These are phyloP conservation scores for Termitomyces sp. DNA, from an alignment of 768 basidiomycete species.

Conservation along the genomic window DNA sequence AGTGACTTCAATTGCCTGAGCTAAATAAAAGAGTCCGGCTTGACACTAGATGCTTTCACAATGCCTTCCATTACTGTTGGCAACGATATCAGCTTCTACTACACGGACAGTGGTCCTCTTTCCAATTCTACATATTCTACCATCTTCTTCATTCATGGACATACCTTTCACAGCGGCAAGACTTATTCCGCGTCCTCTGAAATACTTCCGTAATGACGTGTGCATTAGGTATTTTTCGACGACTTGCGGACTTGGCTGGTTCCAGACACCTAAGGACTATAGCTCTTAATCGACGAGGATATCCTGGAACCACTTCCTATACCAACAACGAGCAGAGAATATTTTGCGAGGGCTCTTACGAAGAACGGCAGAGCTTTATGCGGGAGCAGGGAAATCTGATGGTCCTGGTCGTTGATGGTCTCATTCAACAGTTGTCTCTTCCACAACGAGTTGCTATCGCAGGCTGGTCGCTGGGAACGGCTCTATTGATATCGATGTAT, in stretches of 20 bases:
- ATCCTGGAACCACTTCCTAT: no score
- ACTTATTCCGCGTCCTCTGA: neutral
- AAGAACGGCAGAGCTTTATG: no score
- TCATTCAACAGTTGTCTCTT: slow-evolving; percentile 36
- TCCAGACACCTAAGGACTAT: slow-evolving; percentile 19
- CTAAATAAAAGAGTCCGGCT: no score
- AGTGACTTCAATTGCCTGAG: no score
- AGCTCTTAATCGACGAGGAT: slow-evolving; percentile 16
- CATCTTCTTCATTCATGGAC: slow-evolving; percentile 20
- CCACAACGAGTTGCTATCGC: slow-evolving; percentile 15
- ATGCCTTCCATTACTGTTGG: neutral
- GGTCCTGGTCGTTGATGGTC: slow-evolving; percentile 19
- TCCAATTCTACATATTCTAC: neutral
- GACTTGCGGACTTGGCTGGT: slow-evolving; percentile 13
- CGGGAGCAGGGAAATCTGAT: slow-evolving; percentile 21
- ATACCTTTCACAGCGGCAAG: slow-evolving; percentile 17
- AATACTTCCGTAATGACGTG: neutral
- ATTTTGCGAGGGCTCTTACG: no score
- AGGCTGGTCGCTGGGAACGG: slow-evolving; percentile 24
- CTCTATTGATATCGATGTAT: slow-evolving; percentile 16
- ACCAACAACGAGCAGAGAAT: no score
- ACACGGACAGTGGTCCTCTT: neutral
- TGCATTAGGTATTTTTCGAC: slow-evolving; percentile 17
- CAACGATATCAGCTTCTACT: neutral
- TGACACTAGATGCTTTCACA: no score